Evolutionary conservation across 2,329 filamentous ascomycete genomes (phyloP).

Genomic region (Clarireedia monteithiana): DNA sequence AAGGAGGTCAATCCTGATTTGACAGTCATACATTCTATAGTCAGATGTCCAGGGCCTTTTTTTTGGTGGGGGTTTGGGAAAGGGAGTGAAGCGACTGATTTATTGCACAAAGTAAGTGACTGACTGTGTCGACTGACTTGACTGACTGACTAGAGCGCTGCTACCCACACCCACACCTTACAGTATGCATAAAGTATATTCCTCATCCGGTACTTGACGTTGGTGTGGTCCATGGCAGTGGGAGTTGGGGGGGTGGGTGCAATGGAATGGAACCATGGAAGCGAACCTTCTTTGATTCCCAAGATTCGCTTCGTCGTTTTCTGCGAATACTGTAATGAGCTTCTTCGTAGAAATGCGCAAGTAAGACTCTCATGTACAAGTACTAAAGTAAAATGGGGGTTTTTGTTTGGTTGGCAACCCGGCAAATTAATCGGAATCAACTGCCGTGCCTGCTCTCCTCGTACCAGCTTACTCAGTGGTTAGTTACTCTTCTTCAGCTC

Average conservation of each 20-base stretch:
- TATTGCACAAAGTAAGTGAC: too few species aligned
- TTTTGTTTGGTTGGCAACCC: neutral
- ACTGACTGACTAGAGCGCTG: neutral
- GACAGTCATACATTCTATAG: neutral
- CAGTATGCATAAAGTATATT: neutral
- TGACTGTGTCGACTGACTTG: neutral
- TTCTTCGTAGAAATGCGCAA: neutral
- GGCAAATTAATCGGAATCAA: neutral
- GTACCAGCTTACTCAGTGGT: neutral
- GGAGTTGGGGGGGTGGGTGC: neutral
- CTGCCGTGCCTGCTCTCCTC: neutral
- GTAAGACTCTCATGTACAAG: neutral
- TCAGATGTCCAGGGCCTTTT: neutral
- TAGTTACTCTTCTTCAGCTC: neutral
- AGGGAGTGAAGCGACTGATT: too few species aligned
- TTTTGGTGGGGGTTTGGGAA: too few species aligned
- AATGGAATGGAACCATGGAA: neutral
- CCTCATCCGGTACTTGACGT: neutral
- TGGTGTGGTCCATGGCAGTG: neutral
- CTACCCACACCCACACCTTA: neutral
- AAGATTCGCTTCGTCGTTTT: too few species aligned
- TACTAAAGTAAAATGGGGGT: too few species aligned
- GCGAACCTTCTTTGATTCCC: neutral
- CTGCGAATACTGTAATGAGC: neutral
- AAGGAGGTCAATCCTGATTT: neutral